Conservation (phyloP, 1,139 yeast genomes). For the Sporopachydermia cereana region DNA sequence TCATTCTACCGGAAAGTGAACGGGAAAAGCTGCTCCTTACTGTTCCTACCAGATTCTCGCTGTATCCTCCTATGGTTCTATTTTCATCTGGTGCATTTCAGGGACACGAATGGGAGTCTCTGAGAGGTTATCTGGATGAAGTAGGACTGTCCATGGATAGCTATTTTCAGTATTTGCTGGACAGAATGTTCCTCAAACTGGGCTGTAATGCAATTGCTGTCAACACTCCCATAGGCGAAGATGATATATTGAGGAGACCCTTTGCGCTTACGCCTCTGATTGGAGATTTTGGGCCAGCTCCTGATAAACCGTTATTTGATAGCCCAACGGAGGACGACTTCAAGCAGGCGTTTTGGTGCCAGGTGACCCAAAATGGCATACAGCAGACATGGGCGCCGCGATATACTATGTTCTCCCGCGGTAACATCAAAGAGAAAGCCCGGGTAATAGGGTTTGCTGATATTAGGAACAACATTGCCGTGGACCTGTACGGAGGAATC, state of each 20-base stretch:
- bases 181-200: slow-evolving; percentile 14
- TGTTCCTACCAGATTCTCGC: slow-evolving; percentile 43
- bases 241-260: slow-evolving; percentile 53
- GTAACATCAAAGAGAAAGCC: slow-evolving; percentile 73
- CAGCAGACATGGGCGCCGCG: slow-evolving; percentile 76
- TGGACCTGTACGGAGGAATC: slow-evolving; percentile 75
- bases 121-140: slow-evolving; percentile 26
- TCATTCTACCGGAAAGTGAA: slow-evolving; percentile 6
- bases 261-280: slow-evolving; percentile 41
- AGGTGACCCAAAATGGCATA: slow-evolving; percentile 60
- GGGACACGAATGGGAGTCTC: slow-evolving; percentile 27
- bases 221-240: slow-evolving; percentile 54
- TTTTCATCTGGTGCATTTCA: slow-evolving; percentile 27
- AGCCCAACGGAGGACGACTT: slow-evolving; percentile 36
- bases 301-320: slow-evolving; percentile 18
- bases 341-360: slow-evolving; percentile 57
- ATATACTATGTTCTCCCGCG: slow-evolving; percentile 84
- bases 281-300: slow-evolving; percentile 53
- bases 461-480: slow-evolving; percentile 32
- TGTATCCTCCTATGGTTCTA: slow-evolving; percentile 59
- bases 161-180: slow-evolving; percentile 16
- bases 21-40: slow-evolving; percentile 12
- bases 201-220: slow-evolving; percentile 52
- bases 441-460: slow-evolving; percentile 38
- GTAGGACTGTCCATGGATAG: slow-evolving; percentile 10